Percentiles rank a stretch among this genome's conserved stretches.
Evolutionary conservation across 163 green algal species (phyloP).

Genomic region (Scenedesmus sp.): DNA sequence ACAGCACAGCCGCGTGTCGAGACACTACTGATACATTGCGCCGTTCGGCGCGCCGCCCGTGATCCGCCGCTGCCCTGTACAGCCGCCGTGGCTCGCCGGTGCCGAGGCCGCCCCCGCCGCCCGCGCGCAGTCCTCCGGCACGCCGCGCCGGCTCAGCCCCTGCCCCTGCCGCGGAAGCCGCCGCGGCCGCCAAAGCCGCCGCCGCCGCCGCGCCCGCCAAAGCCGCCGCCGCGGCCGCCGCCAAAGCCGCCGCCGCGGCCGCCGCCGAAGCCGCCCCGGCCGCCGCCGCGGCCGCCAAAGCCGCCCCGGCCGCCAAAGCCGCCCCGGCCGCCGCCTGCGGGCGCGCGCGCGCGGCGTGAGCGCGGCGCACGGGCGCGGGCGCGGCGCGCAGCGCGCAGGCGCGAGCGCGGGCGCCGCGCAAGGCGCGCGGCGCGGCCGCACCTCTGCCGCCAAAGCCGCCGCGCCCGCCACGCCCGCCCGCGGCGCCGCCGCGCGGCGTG

Average conservation of each 20-base stretch:
- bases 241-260: slow-evolving; percentile 48
- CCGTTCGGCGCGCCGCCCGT: too few relatives aligned
- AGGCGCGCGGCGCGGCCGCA: background rate
- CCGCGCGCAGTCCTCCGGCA: too few relatives aligned
- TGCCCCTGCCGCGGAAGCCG: slow-evolving; percentile 26
- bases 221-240: slow-evolving; percentile 22
- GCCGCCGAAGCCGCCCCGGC: slow-evolving; percentile 28
- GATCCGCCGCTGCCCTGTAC: too few relatives aligned
- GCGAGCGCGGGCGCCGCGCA: too few relatives aligned
- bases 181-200: slow-evolving; percentile 41
- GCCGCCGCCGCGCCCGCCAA: slow-evolving; percentile 40
- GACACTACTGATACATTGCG: too few relatives aligned
- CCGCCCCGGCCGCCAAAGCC: slow-evolving; percentile 46
- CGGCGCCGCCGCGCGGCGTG: slow-evolving; percentile 21
- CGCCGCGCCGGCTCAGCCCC: background rate
- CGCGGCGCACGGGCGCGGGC: background rate
- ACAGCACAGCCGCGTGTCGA: too few relatives aligned
- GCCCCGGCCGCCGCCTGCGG: slow-evolving; percentile 31
- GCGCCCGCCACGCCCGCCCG: slow-evolving; percentile 37
- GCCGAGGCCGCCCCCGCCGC: too few relatives aligned
- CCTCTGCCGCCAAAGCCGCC: slow-evolving; percentile 41
- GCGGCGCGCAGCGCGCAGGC: too few relatives aligned
- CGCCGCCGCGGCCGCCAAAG: slow-evolving; percentile 42
- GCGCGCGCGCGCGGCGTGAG: background rate
- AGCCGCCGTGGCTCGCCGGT: too few relatives aligned